Evolutionary conservation across 2,329 filamentous ascomycete genomes (phyloP), one percentile per base, ranked within the genome.

Genomic region (Trichoderma brevicompactum): DNA sequence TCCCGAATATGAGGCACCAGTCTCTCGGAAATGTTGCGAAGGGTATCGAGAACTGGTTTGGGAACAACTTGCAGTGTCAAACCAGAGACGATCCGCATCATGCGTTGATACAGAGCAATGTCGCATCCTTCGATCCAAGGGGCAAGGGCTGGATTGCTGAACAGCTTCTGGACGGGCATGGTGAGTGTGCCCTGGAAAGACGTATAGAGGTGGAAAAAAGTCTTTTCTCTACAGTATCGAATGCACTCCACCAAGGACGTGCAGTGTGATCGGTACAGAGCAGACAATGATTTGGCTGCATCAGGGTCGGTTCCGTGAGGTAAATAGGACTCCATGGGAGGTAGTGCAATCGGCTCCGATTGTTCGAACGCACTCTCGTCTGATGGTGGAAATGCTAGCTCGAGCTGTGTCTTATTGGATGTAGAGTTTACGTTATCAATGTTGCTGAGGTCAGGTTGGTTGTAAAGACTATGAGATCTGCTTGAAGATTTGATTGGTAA

Each of bases 141-240:
- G 2, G 93, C 92, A 64, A 98, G 81, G 64, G 88, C 89, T 2
- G 90, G 88, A 72, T 96, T 88, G 13, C 89, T 88, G 72, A 99
- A 90, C 2, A 99, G 81, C 77, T 96, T 97, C 76, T 97, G 93
- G 3, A 98, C 94, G 6, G 95, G 95, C 77, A 97, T 96, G 0
- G 95, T 99, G 72, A 99, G 85, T 2, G 94, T 98, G 64, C 95
- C 95, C 73, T 97, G 92, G 76, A 99, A 98, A 1, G 94, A 95
- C 6, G 91, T 94, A 75, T 96, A 97, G 15, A 97, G 86, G 70
- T 96, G 92, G 75, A 97, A 96, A 76, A 99, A 96, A 7, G 93
- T 94, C 79, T 97, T 96, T 77, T 97, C 92, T 74, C 95, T 96
- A 83, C 94, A 97, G 76, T 92, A 98, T 36, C 95, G 91, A 68